Evolutionary conservation across 2,329 filamentous ascomycete genomes (phyloP), one percentile per base, ranked within the genome.

Genomic region (Chaetomium globosum): DNA sequence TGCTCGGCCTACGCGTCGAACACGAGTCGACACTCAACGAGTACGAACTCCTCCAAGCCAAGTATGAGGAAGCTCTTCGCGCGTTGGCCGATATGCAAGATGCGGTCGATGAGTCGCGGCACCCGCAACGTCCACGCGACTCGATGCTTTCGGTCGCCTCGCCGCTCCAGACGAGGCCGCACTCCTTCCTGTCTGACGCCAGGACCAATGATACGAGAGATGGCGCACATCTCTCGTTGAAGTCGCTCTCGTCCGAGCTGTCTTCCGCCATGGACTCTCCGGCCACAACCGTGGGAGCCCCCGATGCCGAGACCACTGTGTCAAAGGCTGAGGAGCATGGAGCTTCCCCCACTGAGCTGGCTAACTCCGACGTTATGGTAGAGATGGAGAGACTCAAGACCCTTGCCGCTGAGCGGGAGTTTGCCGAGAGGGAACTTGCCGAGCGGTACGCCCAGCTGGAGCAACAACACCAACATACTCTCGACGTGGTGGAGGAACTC

Each of bases 181-280:
- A 87, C 63, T 94, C 93, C 83, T 95, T 95, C 88, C 89, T 95
- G 86, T 92, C 88, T 68, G 89, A 93, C 74, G 82, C 83, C 73
- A 88, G 87, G 79, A 86, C 87, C 74, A 89, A 85, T 79, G 89
- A 87, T 75, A 80, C 86, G 76, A 93, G 89, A 80, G 85, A 88
- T 81, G 81, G 79, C 71, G 79, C 81, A 77, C 87, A 87, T 79
- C 83, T 82, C 74, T 91, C 90, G 78, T 93, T 92, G 81, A 92
- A 89, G 77, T 97, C 93, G 74, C 89, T 97, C 72, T 97, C 92
- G 71, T 95, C 92, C 80, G 95, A 98, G 80, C 85, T 97, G 76
- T 96, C 92, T 74, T 96, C 90, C 77, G 92, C 87, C 82, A 87
- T 90, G 85, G 90, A 90, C 74, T 91, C 90, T 75, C 86, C 87